Evolutionary conservation across 768 basidiomycete species (phyloP).

Genomic region (Leccinum rimulosum): DNA sequence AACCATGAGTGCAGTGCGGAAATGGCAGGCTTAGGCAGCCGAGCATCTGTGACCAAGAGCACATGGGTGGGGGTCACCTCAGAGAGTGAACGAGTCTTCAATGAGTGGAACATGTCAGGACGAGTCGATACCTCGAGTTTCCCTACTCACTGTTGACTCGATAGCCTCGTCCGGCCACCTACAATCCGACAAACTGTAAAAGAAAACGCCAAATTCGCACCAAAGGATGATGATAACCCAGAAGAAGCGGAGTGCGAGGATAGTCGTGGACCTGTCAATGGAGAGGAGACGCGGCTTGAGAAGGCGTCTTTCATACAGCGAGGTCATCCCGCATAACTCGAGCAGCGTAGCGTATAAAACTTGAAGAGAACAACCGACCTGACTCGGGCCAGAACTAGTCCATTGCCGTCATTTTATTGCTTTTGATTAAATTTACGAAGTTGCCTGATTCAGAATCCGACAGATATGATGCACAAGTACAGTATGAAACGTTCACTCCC

Average conservation of each 20-base stretch:
- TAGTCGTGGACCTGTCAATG: constrained; percentile 32
- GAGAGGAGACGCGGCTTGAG: constrained; percentile 23
- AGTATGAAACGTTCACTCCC: constrained; percentile 51
- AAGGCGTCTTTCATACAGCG: constrained; percentile 28
- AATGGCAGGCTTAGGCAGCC: constrained; percentile 44
- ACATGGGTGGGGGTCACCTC: constrained; percentile 46
- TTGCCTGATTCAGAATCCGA: constrained; percentile 4
- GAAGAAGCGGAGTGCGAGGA: constrained; percentile 45
- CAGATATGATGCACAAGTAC: not conserved
- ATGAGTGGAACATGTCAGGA: constrained; percentile 3
- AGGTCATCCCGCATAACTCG: constrained; percentile 30
- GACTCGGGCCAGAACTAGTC: not conserved
- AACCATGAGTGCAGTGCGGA: constrained; percentile 37
- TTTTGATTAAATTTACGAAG: constrained; percentile 8
- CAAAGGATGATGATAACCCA: constrained; percentile 61
- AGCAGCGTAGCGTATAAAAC: not conserved
- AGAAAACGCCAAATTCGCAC: constrained; percentile 62
- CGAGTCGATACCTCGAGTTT: not conserved
- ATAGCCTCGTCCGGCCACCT: constrained; percentile 51
- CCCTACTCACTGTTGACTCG: constrained; percentile 28
- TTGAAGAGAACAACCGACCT: not conserved
- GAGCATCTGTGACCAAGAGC: constrained; percentile 68
- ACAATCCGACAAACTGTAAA: constrained; percentile 56
- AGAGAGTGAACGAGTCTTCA: constrained; percentile 15
- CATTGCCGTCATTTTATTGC: constrained; percentile 10